These are phyloP conservation scores for Microcyclospora tardicrescens DNA, from an alignment of 2,329 filamentous ascomycete genomes.

Conservation along the genomic window DNA sequence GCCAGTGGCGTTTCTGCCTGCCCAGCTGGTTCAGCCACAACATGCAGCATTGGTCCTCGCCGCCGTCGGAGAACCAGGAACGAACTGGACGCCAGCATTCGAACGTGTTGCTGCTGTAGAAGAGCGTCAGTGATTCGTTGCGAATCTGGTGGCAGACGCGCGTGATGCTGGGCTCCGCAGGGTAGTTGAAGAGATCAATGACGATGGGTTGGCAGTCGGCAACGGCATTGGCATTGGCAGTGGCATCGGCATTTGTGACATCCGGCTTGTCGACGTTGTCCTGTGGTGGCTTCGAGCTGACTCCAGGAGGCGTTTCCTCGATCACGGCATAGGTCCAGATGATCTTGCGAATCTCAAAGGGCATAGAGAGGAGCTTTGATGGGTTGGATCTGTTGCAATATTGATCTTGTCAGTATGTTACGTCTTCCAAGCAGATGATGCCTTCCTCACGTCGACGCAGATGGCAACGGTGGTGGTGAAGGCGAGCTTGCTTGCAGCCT, in stretches of 20 bases:
- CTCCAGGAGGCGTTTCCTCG: slow-evolving; percentile 8
- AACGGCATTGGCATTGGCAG: slow-evolving; percentile 1
- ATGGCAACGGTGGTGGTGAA: too few relatives aligned
- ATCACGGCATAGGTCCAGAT: slow-evolving; percentile 11
- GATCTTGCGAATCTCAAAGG: slow-evolving; percentile 11
- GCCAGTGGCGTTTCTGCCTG: slow-evolving; percentile 9
- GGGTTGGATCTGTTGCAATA: too few relatives aligned
- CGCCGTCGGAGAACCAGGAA: slow-evolving; percentile 12
- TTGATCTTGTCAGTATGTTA: too few relatives aligned
- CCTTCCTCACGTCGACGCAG: too few relatives aligned
- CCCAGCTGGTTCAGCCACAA: slow-evolving; percentile 13
- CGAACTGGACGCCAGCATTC: slow-evolving; percentile 16
- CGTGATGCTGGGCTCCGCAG: slow-evolving; percentile 7
- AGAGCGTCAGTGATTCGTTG: slow-evolving; percentile 12
- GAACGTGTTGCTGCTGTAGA: slow-evolving; percentile 13
- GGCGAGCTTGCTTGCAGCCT: too few relatives aligned
- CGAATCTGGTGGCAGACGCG: slow-evolving; percentile 10
- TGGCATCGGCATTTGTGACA: not conserved
- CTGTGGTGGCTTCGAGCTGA: too few relatives aligned
- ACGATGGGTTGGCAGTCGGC: slow-evolving; percentile 9
- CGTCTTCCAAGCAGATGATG: too few relatives aligned
- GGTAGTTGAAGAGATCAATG: slow-evolving; percentile 8
- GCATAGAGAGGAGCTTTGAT: slow-evolving; percentile 11
- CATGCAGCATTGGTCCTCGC: slow-evolving; percentile 11
- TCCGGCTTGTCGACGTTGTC: not conserved